Evolutionary conservation across 805 yeast genomes (phyloP).

Genomic region (Teunomyces stri): DNA sequence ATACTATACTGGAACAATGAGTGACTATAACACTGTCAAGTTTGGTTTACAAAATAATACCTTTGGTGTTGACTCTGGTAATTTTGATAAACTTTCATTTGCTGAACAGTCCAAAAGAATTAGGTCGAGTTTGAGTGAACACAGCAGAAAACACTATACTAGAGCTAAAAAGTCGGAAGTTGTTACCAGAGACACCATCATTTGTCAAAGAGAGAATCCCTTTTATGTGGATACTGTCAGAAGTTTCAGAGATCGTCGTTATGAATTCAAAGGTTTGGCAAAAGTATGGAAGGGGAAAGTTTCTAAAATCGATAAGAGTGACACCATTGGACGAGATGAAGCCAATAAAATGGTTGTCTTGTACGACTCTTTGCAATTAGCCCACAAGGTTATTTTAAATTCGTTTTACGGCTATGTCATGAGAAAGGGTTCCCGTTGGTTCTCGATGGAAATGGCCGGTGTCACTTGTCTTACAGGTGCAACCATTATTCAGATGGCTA

Average conservation of each 20-base stretch:
- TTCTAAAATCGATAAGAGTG: conserved; percentile 48
- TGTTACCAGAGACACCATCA: conserved; percentile 85
- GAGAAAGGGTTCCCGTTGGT: conserved; percentile 99
- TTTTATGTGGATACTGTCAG: conserved; percentile 94
- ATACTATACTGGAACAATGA: conserved; percentile 83
- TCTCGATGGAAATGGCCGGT: conserved; percentile 99
- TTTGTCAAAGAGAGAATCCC: conserved; percentile 97
- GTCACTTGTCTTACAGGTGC: conserved; percentile 98
- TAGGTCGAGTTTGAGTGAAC: conserved; percentile 77
- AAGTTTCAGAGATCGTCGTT: conserved; percentile 91
- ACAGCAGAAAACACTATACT: conserved; percentile 82
- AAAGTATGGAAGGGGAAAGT: conserved; percentile 91
- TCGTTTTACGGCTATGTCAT: conserved; percentile 98
- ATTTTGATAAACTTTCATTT: conserved; percentile 72
- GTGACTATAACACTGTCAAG: conserved; percentile 87
- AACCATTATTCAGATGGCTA: conserved; percentile 95
- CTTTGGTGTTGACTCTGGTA: too few relatives aligned
- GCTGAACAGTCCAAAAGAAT: conserved; percentile 73
- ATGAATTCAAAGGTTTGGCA: conserved; percentile 90
- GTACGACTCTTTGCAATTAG: conserved; percentile 92
- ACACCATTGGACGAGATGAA: conserved; percentile 71
- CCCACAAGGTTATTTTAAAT: conserved; percentile 93
- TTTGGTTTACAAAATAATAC: conserved; percentile 61
- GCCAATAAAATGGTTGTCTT: conserved; percentile 91
- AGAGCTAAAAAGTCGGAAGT: conserved; percentile 78